Percentiles rank a stretch among this genome's conserved stretches.
phyloP scores from a whole-genome alignment of 2,329 filamentous ascomycete species.

The Purpureocillium takamizusanense region DNA sequence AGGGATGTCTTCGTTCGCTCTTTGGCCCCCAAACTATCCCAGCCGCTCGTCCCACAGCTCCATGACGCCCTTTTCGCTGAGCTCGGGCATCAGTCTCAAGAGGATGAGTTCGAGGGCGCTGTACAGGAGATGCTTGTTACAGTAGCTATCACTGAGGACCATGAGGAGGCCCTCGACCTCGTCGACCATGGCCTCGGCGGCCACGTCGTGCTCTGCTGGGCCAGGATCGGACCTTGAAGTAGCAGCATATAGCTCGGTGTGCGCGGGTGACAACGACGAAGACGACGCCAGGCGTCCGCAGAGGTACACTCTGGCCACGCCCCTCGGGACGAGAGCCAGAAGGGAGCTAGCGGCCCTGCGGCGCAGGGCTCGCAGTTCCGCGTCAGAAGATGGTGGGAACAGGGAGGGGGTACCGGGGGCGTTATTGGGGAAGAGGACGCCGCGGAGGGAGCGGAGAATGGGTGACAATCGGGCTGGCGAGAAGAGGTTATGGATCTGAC shows the following conservation, averaged over 20 bases:
- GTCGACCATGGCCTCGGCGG: slow-evolving; percentile 32
- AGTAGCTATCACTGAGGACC: slow-evolving; percentile 71
- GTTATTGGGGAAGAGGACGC: slow-evolving; percentile 80
- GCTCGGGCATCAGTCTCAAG: slow-evolving; percentile 75
- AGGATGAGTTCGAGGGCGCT: slow-evolving; percentile 71
- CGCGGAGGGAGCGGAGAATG: slow-evolving; percentile 62
- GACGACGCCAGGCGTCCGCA: slow-evolving; percentile 23
- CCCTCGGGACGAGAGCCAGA: slow-evolving; percentile 37
- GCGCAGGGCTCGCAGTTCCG: slow-evolving; percentile 53
- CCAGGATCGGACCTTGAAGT: slow-evolving; percentile 7
- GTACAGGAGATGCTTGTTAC: slow-evolving; percentile 89
- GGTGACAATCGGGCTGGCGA: slow-evolving; percentile 56
- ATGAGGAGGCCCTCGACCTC: slow-evolving; percentile 61
- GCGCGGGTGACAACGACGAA: too few species aligned
- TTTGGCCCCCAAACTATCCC: too few species aligned
- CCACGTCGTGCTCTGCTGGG: slow-evolving; percentile 12
- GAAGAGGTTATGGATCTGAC: slow-evolving; percentile 48
- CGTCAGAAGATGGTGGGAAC: slow-evolving; percentile 49
- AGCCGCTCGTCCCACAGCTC: slow-evolving; percentile 70
- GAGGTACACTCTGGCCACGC: slow-evolving; percentile 42
- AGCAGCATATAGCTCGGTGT: too few species aligned
- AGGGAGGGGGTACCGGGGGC: slow-evolving; percentile 56
- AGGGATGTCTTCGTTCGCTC: slow-evolving; percentile 8
- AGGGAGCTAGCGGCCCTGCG: slow-evolving; percentile 56
- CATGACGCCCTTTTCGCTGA: slow-evolving; percentile 60